These are phyloP conservation scores for Aspergillus costaricaensis DNA, from an alignment of 2,329 filamentous ascomycete genomes.

Conservation along the genomic window DNA sequence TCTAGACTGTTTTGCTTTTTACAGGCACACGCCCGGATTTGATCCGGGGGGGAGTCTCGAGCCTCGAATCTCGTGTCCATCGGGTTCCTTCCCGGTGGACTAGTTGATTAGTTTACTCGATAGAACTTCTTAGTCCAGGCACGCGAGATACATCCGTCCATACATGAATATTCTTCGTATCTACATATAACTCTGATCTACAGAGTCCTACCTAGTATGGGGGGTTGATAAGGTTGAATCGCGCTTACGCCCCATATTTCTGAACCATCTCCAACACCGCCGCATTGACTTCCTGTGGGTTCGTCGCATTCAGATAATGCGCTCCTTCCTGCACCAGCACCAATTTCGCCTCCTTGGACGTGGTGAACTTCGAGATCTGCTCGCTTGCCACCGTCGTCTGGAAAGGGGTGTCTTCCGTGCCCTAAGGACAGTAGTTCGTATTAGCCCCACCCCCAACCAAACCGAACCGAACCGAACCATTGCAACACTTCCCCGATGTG, in stretches of 20 bases:
- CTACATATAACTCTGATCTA: neutral
- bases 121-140: neutral
- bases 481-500: neutral
- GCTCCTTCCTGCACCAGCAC: conserved; percentile 49
- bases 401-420: conserved; percentile 22
- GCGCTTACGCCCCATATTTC: conserved; percentile 21
- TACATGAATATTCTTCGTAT: neutral
- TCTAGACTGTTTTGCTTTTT: neutral
- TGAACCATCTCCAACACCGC: conserved; percentile 29
- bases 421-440: conserved; percentile 4
- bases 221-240: no score
- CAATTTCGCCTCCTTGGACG: conserved; percentile 46
- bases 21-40: neutral
- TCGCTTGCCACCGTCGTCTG: conserved; percentile 28
- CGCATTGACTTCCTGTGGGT: conserved; percentile 47
- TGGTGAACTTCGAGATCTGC: conserved; percentile 53
- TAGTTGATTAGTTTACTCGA: neutral
- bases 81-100: neutral
- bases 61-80: neutral
- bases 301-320: conserved; percentile 53
- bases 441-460: neutral
- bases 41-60: neutral
- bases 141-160: no score
- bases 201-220: neutral
- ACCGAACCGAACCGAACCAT: neutral